Conservation (phyloP, 495 filamentous ascomycete genomes). For the Penicillium samsonianum region DNA sequence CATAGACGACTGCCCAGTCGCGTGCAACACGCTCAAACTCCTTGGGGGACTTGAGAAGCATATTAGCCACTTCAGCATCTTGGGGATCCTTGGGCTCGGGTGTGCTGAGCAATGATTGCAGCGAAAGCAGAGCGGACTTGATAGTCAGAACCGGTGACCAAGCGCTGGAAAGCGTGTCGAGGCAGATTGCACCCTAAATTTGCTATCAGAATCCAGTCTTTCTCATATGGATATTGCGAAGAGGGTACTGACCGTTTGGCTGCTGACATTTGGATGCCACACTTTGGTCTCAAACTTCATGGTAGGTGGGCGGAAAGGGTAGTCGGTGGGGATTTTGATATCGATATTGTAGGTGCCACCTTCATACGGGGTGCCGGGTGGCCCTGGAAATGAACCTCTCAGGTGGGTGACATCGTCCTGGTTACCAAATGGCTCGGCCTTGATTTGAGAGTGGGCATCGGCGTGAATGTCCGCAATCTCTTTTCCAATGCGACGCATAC, state of each 20-base stretch:
- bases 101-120: slow-evolving; percentile 89
- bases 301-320: slow-evolving; percentile 87
- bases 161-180: slow-evolving; percentile 84
- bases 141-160: slow-evolving; percentile 97
- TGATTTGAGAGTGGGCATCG: slow-evolving; percentile 74
- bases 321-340: slow-evolving; percentile 83
- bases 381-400: slow-evolving; percentile 79
- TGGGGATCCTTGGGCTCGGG: slow-evolving; percentile 97
- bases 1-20: slow-evolving; percentile 86
- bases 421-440: slow-evolving; percentile 61
- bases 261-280: slow-evolving; percentile 98
- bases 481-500: slow-evolving; percentile 82
- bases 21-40: slow-evolving; percentile 81
- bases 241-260: slow-evolving; percentile 73
- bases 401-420: slow-evolving; percentile 80
- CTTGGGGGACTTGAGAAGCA: slow-evolving; percentile 77
- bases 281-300: slow-evolving; percentile 96
- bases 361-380: slow-evolving; percentile 92
- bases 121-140: slow-evolving; percentile 88
- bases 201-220: background rate
- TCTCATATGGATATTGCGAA: background rate
- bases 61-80: slow-evolving; percentile 91
- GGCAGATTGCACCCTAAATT: slow-evolving; percentile 87
- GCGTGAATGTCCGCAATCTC: slow-evolving; percentile 84
- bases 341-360: slow-evolving; percentile 82